These are phyloP conservation scores for Naganishia antarctica DNA, from an alignment of 768 basidiomycete species.

Conservation along the genomic window DNA sequence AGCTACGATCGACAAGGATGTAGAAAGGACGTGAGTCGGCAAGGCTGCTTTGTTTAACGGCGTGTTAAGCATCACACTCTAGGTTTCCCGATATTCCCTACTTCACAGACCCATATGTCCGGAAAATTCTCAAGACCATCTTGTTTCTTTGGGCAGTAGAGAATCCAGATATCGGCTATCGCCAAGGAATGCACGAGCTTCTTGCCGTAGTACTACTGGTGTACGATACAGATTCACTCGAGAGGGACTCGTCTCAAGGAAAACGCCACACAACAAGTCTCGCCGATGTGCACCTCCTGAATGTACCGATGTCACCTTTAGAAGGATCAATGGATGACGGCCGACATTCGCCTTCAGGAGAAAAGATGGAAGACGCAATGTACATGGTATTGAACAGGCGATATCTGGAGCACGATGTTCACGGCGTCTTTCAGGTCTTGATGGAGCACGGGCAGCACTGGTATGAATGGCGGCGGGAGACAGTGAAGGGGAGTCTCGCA, in stretches of 20 bases:
- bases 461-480: conserved; percentile 55
- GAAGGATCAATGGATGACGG: neutral
- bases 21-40: conserved; percentile 77
- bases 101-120: conserved; percentile 71
- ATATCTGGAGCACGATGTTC: conserved; percentile 65
- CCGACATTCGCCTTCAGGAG: conserved; percentile 21
- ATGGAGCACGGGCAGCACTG: conserved; percentile 77
- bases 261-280: neutral
- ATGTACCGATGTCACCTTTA: conserved; percentile 5
- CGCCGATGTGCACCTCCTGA: neutral
- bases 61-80: neutral
- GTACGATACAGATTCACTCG: conserved; percentile 73
- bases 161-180: conserved; percentile 80
- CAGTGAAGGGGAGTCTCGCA: conserved; percentile 32
- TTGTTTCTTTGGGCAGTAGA: conserved; percentile 76
- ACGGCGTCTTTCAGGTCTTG: conserved; percentile 69
- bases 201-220: conserved; percentile 81
- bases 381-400: conserved; percentile 34
- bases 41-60: neutral
- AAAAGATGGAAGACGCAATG: conserved; percentile 10
- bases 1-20: conserved; percentile 86
- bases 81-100: conserved; percentile 96
- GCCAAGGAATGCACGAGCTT: conserved; percentile 98
- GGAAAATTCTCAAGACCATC: conserved; percentile 74
- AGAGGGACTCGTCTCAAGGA: neutral